These are phyloP conservation scores for Pyrenochaeta sp. DNA, from an alignment of 2,329 filamentous ascomycete species.

Conservation along the genomic window DNA sequence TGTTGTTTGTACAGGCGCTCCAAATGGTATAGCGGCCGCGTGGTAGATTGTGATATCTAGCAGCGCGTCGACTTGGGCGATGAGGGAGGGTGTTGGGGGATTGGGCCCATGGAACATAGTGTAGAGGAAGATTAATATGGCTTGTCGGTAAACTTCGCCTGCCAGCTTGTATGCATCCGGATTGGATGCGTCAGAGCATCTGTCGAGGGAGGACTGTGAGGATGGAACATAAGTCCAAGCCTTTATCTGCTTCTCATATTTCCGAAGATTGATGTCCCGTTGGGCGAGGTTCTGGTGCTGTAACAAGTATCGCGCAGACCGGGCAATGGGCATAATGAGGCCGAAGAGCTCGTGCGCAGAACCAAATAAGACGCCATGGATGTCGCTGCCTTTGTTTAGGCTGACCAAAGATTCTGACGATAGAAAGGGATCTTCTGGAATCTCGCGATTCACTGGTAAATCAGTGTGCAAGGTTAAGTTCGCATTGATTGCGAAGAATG, in stretches of 20 bases:
- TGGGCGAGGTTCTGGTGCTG: neutral
- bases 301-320: slow-evolving; percentile 1
- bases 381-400: slow-evolving; percentile 1
- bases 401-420: neutral
- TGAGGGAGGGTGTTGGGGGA: neutral
- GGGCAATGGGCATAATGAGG: slow-evolving; percentile 5
- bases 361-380: slow-evolving; percentile 3
- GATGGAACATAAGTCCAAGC: neutral
- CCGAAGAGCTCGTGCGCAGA: slow-evolving; percentile 2
- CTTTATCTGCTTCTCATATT: slow-evolving; percentile 2
- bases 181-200: neutral
- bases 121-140: slow-evolving; percentile 3
- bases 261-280: neutral
- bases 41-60: neutral
- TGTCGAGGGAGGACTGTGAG: neutral
- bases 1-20: neutral
- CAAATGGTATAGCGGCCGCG: neutral
- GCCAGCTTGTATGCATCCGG: neutral
- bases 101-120: slow-evolving; percentile 2
- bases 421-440: slow-evolving; percentile 4
- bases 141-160: slow-evolving; percentile 4
- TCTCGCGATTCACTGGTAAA: neutral
- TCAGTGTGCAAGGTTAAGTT: slow-evolving; percentile 2
- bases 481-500: slow-evolving; percentile 4
- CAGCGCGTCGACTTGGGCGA: neutral